Evolutionary conservation across 2,329 filamentous ascomycete species (phyloP), one percentile per base, ranked within the genome.

Genomic region (Neonectria punicea): DNA sequence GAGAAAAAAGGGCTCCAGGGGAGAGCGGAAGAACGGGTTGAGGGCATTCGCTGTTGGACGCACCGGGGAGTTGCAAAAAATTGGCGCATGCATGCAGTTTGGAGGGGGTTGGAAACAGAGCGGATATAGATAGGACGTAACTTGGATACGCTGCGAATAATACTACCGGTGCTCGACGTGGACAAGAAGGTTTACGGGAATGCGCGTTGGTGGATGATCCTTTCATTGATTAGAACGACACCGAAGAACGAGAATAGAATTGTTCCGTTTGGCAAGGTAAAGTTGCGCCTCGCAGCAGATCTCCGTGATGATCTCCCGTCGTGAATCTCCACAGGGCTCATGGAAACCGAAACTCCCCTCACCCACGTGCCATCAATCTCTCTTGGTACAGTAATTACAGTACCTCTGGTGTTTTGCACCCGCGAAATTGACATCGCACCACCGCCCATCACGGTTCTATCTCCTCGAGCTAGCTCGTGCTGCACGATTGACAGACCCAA

Each of bases 281-380:
- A 28, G 43, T 63, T 67, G 64, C 67, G 61, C 49, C 67, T 73
- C 62, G 41, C 49, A 39, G 49, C 56, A 43, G 47, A 63, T 64
- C 64, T 36, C 25, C 30, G 11, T 65, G 70, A 62, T 71, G 70
- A 73, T 73, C 70, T 69, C 70, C 70, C 70, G 65, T 51, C 39
- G 49, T 41, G 61, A 22, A 56, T 63, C 68, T 68, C 68, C 68
- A 73, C 68, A 46, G 34, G 34, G 18, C 22, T 9, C 36, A 22
- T 11, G 10, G 36, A n/a, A n/a, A 39, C 14, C 16, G 41, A 28
- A 69, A 55, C 58, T 55, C 44, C 46, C 67, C 55, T 63, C 61
- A 68, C 63, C 66, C 68, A 69, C 50, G 44, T 34, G 46, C 6
- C 14, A 13, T 14, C n/a, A 43, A 5, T 44, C 18, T 25, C 25